A percentile compares a stretch with the other conserved stretches of the same genome.
Conservation (phyloP, 176 grass and related monocot species). For the maize (Zea mays) region DNA sequence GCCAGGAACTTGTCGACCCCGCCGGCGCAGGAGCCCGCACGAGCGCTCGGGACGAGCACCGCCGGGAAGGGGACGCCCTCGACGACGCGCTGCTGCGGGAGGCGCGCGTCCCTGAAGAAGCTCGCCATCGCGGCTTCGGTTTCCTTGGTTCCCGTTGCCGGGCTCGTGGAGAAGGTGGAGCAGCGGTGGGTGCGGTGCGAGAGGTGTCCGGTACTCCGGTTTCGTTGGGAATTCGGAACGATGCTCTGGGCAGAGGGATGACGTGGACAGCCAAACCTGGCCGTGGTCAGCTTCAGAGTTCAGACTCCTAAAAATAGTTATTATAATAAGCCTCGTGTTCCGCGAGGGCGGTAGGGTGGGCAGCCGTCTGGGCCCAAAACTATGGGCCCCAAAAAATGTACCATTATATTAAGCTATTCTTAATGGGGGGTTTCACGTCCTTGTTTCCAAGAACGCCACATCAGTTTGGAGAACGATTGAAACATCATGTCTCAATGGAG, state of each 20-base stretch:
- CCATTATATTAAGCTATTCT: no score
- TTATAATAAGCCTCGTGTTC: no score
- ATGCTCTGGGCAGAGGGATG: constrained; percentile 28
- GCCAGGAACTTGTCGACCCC: constrained; percentile 37
- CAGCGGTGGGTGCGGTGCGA: background rate
- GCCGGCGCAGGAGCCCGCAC: background rate
- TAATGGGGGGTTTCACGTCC: no score
- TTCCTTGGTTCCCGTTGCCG: background rate
- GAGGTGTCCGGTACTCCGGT: background rate
- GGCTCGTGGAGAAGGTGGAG: background rate
- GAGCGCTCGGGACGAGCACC: constrained; percentile 49
- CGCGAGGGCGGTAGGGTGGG: no score
- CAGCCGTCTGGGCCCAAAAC: no score
- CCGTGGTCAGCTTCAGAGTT: no score
- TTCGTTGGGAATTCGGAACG: background rate
- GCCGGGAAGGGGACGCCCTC: constrained; percentile 74
- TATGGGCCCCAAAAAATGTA: no score
- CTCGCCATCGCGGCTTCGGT: constrained; percentile 35
- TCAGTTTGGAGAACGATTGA: no score
- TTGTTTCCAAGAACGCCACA: no score
- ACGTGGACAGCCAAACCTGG: constrained; percentile 25
- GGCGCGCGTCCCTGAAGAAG: constrained; percentile 53
- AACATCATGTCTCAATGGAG: no score
- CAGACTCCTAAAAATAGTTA: no score
- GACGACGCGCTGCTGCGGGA: constrained; percentile 64